Base-by-base conservation (phyloP, 345 rosid genomes). In the Durio zibethinus region DNA sequence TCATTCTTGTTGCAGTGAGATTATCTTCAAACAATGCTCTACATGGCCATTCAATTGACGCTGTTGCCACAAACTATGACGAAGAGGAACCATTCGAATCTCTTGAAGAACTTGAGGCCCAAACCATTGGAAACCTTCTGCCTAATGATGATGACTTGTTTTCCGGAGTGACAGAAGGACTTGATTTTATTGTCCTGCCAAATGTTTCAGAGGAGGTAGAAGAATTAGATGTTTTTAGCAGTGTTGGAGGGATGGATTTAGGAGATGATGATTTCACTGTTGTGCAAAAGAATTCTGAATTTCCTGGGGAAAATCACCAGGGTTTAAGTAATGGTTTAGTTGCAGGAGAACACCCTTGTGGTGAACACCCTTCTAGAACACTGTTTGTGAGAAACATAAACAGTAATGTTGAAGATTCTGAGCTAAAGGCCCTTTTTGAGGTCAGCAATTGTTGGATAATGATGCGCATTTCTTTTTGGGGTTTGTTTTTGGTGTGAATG, bases 211-310 rank as follows among this genome's bases (percentile, higher is more conserved):
- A 85, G 80, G 91, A 87, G 79, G 63, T 73, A 73, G 96, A 91
- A 81, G 95, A 89, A 60, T 79, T 88, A 36, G 96, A 91, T 76
- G 72, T 91, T 67, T 91, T 91, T 70, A 86, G 86, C 74, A 89
- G 86, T 74, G 87, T 87, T 33, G 93, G 93, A 52, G 96, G 96
- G 77, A 80, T 91, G 90, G 96, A 91, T 72, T 74, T 91, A 81
- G 93, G 85, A 72, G 86, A 86, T 54, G 89, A 85, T 80, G 77
- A 65, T 57, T 78, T 65, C 47, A 47, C 80, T 25, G 72, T 72
- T 27, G 76, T 72, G n/a, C 85, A 74, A 35, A 84, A 77, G 57
- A 76, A 64, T 56, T 74, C 80, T 79, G 80, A 83, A 59, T 76
- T 78, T 81, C 77, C 78, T 67, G 77, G 53, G 21, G 84, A 84